Base-by-base conservation (phyloP, 2,329 filamentous ascomycete species). In the Penicillium sumatraense region DNA sequence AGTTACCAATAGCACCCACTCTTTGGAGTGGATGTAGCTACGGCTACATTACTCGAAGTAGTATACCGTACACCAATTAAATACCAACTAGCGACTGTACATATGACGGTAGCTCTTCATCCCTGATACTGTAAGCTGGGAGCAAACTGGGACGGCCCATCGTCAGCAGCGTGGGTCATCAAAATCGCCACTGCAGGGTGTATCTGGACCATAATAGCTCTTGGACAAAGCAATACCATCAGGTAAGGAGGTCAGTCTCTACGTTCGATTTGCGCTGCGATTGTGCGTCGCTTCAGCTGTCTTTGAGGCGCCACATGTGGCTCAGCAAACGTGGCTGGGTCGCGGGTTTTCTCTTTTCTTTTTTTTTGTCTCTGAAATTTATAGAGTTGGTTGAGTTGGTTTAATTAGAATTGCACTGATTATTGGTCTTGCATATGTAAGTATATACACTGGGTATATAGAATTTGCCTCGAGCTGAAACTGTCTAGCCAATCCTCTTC, bases 241-340 rank as follows among this genome's bases (percentile, higher is more conserved):
- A 27, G 23, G 45, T 27, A 48, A 47, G 53, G 42, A 47, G 35
- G 27, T 14, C 13, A 21, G 35, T 26, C 16, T 20, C 35, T 31
- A 29, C 27, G 20, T n/a, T 9, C 26, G 13, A 33, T 10, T 29
- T n/a, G 4, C 31, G 27, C n/a, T 4, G 8, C 7, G 8, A 29
- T 21, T 11, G 40, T 45, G 42, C 41, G 36, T 51, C 45, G 49
- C 14, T 51, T 63, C 61, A 61, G 61, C 56, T 63, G 46, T 53
- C 18, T 16, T 52, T 36, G 23, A 26, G 40, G 48, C 46, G 60
- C 63, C 61, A 64, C 58, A 53, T 52, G 63, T 65, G 62, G 63
- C 63, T 64, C 47, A 56, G 60, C 48, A 31, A 26, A n/a, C 38
- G 56, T 64, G 62, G 60, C 60, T 60, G 44, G 35, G 4, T 27